A percentile compares a stretch with the other conserved stretches of the same genome.
phyloP scores from a whole-genome alignment of 176 grass and related monocot species.

The Avena eriantha region DNA sequence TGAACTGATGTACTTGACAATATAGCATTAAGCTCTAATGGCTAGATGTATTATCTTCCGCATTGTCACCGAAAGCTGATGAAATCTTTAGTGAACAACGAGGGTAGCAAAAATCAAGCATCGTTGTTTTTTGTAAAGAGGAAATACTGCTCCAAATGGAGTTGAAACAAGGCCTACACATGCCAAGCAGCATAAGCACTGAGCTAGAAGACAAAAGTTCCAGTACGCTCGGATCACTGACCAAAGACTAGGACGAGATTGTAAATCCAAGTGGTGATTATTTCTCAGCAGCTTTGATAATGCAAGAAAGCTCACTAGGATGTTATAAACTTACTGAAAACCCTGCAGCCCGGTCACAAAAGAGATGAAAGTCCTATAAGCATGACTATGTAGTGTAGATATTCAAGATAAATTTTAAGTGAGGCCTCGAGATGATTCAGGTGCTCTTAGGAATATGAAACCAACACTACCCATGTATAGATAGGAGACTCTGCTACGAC shows the following conservation, averaged over 20 bases:
- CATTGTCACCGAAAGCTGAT: neutral
- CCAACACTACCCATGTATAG: conserved; percentile 14
- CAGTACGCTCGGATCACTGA: neutral
- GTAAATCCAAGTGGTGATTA: neutral
- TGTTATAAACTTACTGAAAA: neutral
- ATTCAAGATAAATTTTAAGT: neutral
- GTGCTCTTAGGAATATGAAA: conserved; percentile 6
- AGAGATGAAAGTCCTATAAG: neutral
- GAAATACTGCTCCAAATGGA: neutral
- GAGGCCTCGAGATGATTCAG: neutral
- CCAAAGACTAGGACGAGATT: neutral
- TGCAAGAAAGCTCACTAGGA: neutral
- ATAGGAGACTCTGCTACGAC: neutral
- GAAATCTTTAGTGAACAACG: neutral
- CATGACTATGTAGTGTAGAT: neutral
- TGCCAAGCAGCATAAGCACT: neutral
- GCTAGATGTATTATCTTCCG: neutral
- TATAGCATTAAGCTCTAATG: neutral
- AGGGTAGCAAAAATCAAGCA: neutral
- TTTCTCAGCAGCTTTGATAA: neutral
- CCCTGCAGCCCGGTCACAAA: neutral
- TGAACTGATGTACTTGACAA: neutral
- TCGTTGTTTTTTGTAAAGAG: neutral
- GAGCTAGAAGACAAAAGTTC: neutral
- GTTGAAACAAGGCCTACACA: neutral